Conservation (phyloP, 441 rosid species). For the Kokia cookei region DNA sequence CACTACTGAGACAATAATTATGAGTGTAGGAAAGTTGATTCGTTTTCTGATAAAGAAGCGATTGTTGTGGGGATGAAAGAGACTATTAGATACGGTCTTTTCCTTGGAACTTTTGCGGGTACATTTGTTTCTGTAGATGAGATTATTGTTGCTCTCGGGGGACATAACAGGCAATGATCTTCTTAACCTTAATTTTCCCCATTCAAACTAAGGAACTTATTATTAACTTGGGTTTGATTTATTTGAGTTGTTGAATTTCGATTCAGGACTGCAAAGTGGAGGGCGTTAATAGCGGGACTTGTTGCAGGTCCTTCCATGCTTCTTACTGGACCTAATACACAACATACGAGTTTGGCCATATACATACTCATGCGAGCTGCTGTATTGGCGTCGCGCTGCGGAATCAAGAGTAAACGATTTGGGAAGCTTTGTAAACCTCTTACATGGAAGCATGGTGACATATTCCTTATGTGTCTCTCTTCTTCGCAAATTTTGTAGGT, state of each 20-base stretch:
- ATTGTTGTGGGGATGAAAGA: constrained; percentile 63
- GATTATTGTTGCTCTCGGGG: constrained; percentile 59
- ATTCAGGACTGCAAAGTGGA: constrained; percentile 82
- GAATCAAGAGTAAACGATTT: constrained; percentile 79
- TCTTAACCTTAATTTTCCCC: neutral
- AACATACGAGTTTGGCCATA: constrained; percentile 79
- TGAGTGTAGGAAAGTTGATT: constrained; percentile 47
- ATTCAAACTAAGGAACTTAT: neutral
- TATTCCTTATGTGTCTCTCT: constrained; percentile 93
- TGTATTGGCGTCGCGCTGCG: constrained; percentile 86
- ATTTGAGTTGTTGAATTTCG: neutral
- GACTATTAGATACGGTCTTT: constrained; percentile 79
- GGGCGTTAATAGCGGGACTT: constrained; percentile 78
- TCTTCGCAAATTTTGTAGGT: constrained; percentile 89
- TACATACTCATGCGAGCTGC: constrained; percentile 93
- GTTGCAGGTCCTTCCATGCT: constrained; percentile 94
- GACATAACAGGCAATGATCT: constrained; percentile 60
- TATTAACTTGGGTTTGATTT: constrained; percentile 9
- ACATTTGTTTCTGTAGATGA: constrained; percentile 80
- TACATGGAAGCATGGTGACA: constrained; percentile 95
- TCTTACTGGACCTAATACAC: constrained; percentile 68
- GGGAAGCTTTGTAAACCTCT: constrained; percentile 80
- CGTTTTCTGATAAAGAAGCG: constrained; percentile 60
- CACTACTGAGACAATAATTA: neutral
- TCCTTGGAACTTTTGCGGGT: constrained; percentile 89